Percentiles rank a stretch among this genome's conserved stretches.
These are phyloP conservation scores for Rhododendron kiyosumense DNA, from an alignment of 148 eudicot genomes.

Conservation along the genomic window DNA sequence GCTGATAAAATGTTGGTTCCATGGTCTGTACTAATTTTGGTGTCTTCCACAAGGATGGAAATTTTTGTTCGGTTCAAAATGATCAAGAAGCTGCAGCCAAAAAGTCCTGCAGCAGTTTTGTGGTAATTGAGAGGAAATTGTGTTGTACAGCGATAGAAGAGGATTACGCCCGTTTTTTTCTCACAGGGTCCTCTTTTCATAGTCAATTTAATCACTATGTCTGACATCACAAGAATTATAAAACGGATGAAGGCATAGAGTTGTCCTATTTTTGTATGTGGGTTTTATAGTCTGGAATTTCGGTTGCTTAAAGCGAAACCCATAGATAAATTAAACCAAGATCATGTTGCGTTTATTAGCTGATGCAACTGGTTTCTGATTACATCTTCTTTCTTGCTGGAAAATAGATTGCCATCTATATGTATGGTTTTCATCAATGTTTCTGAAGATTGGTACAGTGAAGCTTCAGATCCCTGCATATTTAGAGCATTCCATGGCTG, in stretches of 20 bases:
- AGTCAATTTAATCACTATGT: not conserved
- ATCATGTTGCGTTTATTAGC: too few species aligned
- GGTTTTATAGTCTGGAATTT: not conserved
- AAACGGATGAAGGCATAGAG: not conserved
- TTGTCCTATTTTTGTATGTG: not conserved
- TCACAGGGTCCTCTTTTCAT: slow-evolving; percentile 1
- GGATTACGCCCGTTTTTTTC: slow-evolving; percentile 8
- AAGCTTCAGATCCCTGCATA: too few species aligned
- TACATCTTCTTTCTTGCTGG: too few species aligned
- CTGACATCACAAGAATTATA: not conserved
- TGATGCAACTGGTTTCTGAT: too few species aligned
- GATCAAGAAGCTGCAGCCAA: not conserved
- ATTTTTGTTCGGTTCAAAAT: slow-evolving; percentile 2
- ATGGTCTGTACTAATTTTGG: not conserved
- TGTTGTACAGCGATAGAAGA: slow-evolving; percentile 4
- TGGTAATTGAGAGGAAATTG: slow-evolving; percentile 7
- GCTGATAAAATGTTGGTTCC: slow-evolving; percentile 24
- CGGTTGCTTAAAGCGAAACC: not conserved
- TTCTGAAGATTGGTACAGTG: too few species aligned
- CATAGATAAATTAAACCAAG: not conserved
- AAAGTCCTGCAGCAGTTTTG: not conserved
- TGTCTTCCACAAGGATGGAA: not conserved
- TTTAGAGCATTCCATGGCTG: too few species aligned
- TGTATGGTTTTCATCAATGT: too few species aligned
- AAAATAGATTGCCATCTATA: too few species aligned